Percentiles rank a stretch among this genome's conserved stretches.
phyloP scores from a whole-genome alignment of 306 rosid genomes.

The Trifolium fragiferum region DNA sequence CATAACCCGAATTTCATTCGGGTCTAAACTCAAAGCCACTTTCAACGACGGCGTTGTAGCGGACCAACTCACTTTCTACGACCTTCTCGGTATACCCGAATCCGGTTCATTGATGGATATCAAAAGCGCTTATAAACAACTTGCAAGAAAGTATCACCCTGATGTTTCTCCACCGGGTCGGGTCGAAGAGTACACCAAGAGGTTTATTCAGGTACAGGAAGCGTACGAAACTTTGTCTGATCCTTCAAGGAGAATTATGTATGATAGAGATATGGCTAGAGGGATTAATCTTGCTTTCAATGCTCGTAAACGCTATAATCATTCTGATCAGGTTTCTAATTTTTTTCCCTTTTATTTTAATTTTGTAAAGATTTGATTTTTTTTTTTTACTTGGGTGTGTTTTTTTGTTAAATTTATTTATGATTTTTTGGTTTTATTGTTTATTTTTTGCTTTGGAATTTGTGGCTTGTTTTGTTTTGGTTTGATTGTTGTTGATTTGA shows the following conservation, averaged over 20 bases:
- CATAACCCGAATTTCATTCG: constrained; percentile 26
- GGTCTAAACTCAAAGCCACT: constrained; percentile 48
- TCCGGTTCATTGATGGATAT: constrained; percentile 72
- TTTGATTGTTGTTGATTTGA: not conserved
- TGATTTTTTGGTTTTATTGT: not conserved
- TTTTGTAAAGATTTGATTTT: not conserved
- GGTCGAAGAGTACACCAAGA: constrained; percentile 75
- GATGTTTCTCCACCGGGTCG: constrained; percentile 92
- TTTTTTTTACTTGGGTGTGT: not conserved
- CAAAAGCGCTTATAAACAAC: constrained; percentile 85
- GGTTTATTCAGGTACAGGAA: constrained; percentile 82
- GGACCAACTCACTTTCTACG: constrained; percentile 61
- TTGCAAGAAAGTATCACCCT: constrained; percentile 86
- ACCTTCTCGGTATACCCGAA: constrained; percentile 73
- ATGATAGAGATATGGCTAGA: constrained; percentile 73
- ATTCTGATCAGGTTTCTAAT: constrained; percentile 53
- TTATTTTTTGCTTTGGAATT: not conserved
- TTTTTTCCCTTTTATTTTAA: not conserved
- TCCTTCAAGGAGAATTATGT: constrained; percentile 65
- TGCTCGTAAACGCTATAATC: constrained; percentile 52
- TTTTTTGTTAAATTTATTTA: not conserved
- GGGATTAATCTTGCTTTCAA: constrained; percentile 80
- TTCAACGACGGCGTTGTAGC: constrained; percentile 49
- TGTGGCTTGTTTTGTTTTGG: not conserved
- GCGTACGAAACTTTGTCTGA: constrained; percentile 91